Evolutionary conservation across 2,329 filamentous ascomycete genomes (phyloP).

Genomic region (Pseudogymnoascus sp.): DNA sequence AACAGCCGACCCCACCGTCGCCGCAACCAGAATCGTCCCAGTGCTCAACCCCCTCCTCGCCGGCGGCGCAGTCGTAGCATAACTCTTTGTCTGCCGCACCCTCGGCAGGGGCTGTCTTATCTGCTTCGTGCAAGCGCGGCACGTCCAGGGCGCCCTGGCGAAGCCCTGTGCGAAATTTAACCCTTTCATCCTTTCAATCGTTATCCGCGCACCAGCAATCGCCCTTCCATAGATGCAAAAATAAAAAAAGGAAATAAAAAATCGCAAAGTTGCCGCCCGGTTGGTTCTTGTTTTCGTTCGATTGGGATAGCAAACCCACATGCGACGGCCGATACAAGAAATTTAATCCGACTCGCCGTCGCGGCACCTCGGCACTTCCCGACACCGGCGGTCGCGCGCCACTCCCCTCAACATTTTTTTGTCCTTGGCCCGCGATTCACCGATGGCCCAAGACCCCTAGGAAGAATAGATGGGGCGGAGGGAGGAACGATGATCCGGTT

Average conservation of each 20-base stretch:
- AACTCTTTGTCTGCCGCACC: neutral
- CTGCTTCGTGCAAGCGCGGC: neutral
- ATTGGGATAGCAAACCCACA: neutral
- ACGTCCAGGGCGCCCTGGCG: neutral
- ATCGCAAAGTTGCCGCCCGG: neutral
- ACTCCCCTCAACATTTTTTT: conserved; percentile 1
- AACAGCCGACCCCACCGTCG: conserved; percentile 18
- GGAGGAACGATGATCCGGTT: neutral
- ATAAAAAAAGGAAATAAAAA: neutral
- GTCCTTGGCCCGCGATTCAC: neutral
- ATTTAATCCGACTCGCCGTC: neutral
- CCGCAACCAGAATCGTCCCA: conserved; percentile 14
- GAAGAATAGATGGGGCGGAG: neutral
- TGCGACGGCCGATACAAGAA: conserved; percentile 1
- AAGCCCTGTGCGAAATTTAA: neutral
- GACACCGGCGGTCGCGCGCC: neutral
- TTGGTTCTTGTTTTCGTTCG: neutral
- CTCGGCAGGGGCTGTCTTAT: neutral
- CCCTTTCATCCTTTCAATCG: conserved; percentile 1
- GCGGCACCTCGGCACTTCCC: neutral
- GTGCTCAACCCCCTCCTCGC: conserved; percentile 13
- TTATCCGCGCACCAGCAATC: neutral
- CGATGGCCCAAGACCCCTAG: neutral
- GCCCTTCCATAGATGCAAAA: neutral
- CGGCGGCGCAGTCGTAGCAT: neutral